A percentile compares a stretch with the other conserved stretches of the same genome.
Conservation (phyloP, 345 rosid genomes). For the Salix purpurea region DNA sequence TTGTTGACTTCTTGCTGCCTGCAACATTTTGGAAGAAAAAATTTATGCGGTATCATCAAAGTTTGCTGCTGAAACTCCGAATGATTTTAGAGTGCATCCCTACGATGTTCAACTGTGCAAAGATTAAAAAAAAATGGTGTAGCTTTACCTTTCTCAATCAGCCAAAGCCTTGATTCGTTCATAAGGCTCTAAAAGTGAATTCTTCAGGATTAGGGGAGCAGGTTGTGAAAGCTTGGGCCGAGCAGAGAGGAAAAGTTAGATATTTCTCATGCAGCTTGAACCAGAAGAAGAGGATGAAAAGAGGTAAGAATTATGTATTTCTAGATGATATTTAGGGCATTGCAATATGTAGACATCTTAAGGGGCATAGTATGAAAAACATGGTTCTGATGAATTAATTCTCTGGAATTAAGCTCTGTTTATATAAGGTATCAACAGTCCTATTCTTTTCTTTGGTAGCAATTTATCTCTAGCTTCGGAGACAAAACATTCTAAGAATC, state of each 20-base stretch:
- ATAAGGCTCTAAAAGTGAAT: not conserved
- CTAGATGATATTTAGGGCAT: too few relatives aligned
- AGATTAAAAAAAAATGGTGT: not conserved
- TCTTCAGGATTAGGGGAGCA: not conserved
- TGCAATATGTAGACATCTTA: too few relatives aligned
- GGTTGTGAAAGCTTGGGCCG: not conserved
- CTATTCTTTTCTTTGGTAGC: not conserved
- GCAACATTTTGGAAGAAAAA: not conserved
- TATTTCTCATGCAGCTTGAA: not conserved
- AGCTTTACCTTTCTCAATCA: not conserved
- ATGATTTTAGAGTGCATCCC: not conserved
- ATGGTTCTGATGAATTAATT: not conserved
- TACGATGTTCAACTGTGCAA: not conserved
- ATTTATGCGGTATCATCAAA: not conserved
- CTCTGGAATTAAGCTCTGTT: not conserved
- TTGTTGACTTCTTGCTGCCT: not conserved
- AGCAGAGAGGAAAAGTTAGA: not conserved
- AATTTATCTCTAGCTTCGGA: not conserved
- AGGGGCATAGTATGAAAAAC: too few relatives aligned
- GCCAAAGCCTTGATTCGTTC: not conserved
- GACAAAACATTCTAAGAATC: not conserved
- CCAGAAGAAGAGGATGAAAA: too few relatives aligned
- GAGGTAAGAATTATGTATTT: too few relatives aligned
- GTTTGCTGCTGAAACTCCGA: not conserved
- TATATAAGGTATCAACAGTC: not conserved